Evolutionary conservation across 1,284 basidiomycete genomes (phyloP), one percentile per base, ranked within the genome.

Genomic region (Cryptococcus sp.): DNA sequence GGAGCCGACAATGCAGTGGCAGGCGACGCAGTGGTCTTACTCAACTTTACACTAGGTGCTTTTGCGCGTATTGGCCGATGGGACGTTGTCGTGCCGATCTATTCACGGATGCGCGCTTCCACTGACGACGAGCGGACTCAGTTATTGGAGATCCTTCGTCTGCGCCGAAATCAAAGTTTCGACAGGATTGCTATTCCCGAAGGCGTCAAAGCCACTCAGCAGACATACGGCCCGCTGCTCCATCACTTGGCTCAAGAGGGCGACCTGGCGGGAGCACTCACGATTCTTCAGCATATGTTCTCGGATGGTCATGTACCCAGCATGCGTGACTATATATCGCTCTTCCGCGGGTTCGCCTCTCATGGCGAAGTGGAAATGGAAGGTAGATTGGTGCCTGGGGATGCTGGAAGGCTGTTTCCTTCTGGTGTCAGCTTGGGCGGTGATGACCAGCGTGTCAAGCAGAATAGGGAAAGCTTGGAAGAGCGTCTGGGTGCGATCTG

Each of bases 271-370:
- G 78, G 80, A 3, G 82, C 85, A 0, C 77, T 92, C 46, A 73
- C 79, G 5, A 80, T 86, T 52, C 86, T 93, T 69, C 77, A 82
- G 46, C 87, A 91, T 59, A 88, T 93, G 86, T 73, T 91, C 38
- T 80, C 82, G 7, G 64, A 60, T 15, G 63, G 58, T 0, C 56
- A 62, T 19, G 53, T 58, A 2, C 75, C 75, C 0, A 55, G 54
- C 8, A 55, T 75, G 1, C 54, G 56, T 1, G 75, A 78, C 45
- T 93, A 87, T 70, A 83, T 87, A 15, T 83, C 85, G 8, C 75
- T 93, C 23, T 91, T 93, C 72, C 80, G 87, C 8, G 91, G 89
- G 0, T 93, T 92, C 72, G 79, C 82, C 7, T 82, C 83, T n/a
- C 68, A 66, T 48, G 76, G 73, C 5, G 57, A 58, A 10, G 51